Conservation (phyloP, 768 basidiomycete genomes). For the Suillus subaureus region DNA sequence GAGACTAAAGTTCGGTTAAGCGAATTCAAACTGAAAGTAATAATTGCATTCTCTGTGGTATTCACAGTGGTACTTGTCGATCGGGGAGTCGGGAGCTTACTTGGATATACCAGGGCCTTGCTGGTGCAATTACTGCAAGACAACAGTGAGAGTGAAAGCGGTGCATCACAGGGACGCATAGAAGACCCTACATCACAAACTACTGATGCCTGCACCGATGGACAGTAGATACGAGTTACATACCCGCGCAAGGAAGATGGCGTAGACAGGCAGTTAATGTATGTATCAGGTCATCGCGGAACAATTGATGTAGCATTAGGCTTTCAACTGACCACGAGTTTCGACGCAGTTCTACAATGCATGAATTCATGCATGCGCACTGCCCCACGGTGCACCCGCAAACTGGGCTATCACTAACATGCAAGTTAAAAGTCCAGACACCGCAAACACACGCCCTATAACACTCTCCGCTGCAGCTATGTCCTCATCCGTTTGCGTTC, state of each 20-base stretch:
- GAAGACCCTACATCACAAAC: background rate
- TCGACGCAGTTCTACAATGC: too few relatives aligned
- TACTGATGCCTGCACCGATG: background rate
- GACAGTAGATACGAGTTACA: background rate
- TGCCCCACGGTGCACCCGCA: conserved; percentile 8
- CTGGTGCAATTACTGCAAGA: background rate
- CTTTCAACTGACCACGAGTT: background rate
- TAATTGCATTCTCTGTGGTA: background rate
- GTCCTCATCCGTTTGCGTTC: conserved; percentile 21
- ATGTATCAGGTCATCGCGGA: background rate
- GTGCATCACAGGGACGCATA: background rate
- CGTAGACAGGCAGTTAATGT: background rate
- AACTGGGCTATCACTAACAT: conserved; percentile 28
- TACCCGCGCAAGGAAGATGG: background rate
- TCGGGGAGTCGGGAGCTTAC: background rate
- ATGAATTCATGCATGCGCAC: conserved; percentile 2
- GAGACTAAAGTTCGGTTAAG: too few relatives aligned
- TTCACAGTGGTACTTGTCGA: background rate
- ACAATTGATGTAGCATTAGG: background rate
- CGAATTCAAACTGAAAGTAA: background rate
- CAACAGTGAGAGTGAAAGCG: background rate
- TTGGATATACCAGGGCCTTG: background rate
- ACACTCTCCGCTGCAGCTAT: conserved; percentile 28
- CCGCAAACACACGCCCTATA: conserved; percentile 27
- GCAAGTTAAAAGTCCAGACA: conserved; percentile 29